These are phyloP conservation scores for Pseudogymnoascus sp. DNA, from an alignment of 2,329 filamentous ascomycete genomes.

Conservation along the genomic window DNA sequence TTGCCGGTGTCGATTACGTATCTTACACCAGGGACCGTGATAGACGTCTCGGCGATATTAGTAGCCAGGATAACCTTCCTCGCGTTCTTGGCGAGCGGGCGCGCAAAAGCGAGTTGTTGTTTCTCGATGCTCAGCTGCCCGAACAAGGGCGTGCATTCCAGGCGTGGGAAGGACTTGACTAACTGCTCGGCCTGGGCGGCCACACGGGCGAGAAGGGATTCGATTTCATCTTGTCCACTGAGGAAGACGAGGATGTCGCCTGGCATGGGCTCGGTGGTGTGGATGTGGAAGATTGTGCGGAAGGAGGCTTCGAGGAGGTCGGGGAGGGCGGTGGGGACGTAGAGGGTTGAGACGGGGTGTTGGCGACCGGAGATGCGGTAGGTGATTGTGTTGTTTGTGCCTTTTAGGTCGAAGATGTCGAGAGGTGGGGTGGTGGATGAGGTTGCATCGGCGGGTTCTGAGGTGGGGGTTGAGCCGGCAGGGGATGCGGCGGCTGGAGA, in stretches of 20 bases:
- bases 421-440: background rate
- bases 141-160: constrained; percentile 72
- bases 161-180: constrained; percentile 64
- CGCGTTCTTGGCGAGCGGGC: constrained; percentile 60
- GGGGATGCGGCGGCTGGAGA: background rate
- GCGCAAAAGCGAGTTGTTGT: constrained; percentile 79
- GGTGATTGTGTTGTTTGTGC: constrained; percentile 21
- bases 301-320: constrained; percentile 78
- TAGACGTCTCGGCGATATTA: constrained; percentile 97
- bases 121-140: constrained; percentile 80
- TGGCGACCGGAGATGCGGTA: constrained; percentile 75
- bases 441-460: background rate
- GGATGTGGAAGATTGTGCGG: constrained; percentile 76
- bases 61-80: constrained; percentile 88
- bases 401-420: background rate
- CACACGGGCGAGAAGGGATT: constrained; percentile 68
- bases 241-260: constrained; percentile 91
- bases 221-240: constrained; percentile 88
- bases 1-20: constrained; percentile 92
- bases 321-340: constrained; percentile 64
- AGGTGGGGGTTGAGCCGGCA: background rate
- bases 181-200: constrained; percentile 71
- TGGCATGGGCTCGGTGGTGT: constrained; percentile 80
- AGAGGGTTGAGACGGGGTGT: constrained; percentile 71
- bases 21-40: constrained; percentile 87